These are phyloP conservation scores for Plantago major DNA, from an alignment of 257 asterid species.

Conservation along the genomic window DNA sequence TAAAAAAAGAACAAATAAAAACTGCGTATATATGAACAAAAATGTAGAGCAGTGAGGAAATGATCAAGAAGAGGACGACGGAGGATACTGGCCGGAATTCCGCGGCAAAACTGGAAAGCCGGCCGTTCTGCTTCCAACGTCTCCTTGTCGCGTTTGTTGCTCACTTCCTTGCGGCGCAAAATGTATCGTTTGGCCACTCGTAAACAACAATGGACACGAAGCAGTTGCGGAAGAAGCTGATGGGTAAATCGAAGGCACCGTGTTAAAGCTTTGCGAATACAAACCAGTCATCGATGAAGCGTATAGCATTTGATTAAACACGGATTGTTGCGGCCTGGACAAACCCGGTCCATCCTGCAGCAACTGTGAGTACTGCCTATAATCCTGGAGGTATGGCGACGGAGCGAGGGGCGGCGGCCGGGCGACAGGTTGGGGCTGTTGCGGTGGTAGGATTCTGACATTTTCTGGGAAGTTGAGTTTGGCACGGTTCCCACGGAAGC, in stretches of 20 bases:
- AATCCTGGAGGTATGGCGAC: slow-evolving; percentile 27
- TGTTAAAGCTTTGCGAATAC: slow-evolving; percentile 29
- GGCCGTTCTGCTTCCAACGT: slow-evolving; percentile 13
- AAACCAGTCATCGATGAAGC: slow-evolving; percentile 43
- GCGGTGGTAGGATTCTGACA: slow-evolving; percentile 36
- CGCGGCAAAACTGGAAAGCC: slow-evolving; percentile 41
- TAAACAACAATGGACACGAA: slow-evolving; percentile 42
- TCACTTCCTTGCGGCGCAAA: slow-evolving; percentile 35
- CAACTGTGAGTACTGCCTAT: slow-evolving; percentile 64
- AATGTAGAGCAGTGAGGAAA: too few species aligned
- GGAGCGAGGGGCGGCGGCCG: slow-evolving; percentile 16
- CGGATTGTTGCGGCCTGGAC: neutral
- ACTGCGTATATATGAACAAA: too few species aligned
- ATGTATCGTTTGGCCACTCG: slow-evolving; percentile 43
- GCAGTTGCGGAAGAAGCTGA: slow-evolving; percentile 27
- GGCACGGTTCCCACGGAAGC: slow-evolving; percentile 82
- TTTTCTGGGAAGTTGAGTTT: slow-evolving; percentile 86
- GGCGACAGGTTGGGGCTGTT: slow-evolving; percentile 25
- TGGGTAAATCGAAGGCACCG: neutral
- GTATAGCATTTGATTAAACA: slow-evolving; percentile 47
- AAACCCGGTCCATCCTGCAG: slow-evolving; percentile 36
- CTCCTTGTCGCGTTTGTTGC: slow-evolving; percentile 28
- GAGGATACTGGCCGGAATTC: slow-evolving; percentile 50
- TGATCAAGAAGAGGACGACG: slow-evolving; percentile 56
- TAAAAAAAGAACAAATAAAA: too few species aligned